A percentile compares a stretch with the other conserved stretches of the same genome.
Conservation (phyloP, 2,329 filamentous ascomycete species). For the Fusarium sp. region DNA sequence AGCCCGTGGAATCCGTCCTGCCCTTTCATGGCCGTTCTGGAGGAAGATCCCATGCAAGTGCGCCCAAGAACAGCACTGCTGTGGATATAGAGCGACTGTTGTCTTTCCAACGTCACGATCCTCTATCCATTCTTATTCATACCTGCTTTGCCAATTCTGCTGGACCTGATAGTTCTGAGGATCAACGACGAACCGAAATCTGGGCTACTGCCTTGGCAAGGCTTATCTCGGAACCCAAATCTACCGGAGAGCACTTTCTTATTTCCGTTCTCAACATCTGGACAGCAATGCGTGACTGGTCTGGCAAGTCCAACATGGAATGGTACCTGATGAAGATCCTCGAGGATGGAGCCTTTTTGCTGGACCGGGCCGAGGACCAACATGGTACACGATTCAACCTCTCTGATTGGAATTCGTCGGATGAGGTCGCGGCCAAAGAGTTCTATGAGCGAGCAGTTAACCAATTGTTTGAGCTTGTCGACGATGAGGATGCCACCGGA, state of each 20-base stretch:
- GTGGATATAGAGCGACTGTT: slow-evolving; percentile 82
- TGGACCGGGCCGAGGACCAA: slow-evolving; percentile 86
- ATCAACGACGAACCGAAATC: slow-evolving; percentile 80
- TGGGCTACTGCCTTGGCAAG: slow-evolving; percentile 91
- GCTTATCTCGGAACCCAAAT: slow-evolving; percentile 81
- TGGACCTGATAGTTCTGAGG: slow-evolving; percentile 83
- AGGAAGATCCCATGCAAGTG: slow-evolving; percentile 57
- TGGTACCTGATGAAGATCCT: slow-evolving; percentile 95
- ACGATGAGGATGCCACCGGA: slow-evolving; percentile 84
- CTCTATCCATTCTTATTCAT: slow-evolving; percentile 84
- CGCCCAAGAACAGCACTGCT: slow-evolving; percentile 60
- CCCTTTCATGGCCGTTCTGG: slow-evolving; percentile 70
- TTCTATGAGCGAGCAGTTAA: slow-evolving; percentile 88
- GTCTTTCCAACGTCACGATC: slow-evolving; percentile 89
- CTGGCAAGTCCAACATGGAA: slow-evolving; percentile 88
- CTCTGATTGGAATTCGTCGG: slow-evolving; percentile 78
- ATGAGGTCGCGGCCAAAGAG: slow-evolving; percentile 83
- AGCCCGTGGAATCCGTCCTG: slow-evolving; percentile 85
- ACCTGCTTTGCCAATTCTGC: slow-evolving; percentile 90
- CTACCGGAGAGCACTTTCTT: slow-evolving; percentile 81
- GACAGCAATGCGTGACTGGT: slow-evolving; percentile 89
- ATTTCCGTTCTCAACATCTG: slow-evolving; percentile 88
- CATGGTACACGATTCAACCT: slow-evolving; percentile 77
- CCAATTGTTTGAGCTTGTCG: slow-evolving; percentile 85
- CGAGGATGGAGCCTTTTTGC: slow-evolving; percentile 89